Conservation (phyloP, 257 asterid species). For the Scutellaria barbata region DNA sequence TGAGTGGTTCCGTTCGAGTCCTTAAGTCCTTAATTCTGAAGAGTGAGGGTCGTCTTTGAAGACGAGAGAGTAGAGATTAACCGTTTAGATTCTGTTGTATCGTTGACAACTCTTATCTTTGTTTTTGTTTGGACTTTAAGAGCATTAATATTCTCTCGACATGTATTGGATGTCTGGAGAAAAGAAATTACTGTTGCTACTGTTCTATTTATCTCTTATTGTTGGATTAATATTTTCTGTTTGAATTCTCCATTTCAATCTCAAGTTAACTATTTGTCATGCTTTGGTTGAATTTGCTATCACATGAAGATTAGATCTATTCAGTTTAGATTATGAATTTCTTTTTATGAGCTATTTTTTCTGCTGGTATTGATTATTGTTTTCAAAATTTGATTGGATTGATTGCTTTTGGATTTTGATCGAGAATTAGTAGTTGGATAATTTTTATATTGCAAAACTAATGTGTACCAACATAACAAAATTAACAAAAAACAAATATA, state of each 20-base stretch:
- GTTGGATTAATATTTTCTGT: background rate
- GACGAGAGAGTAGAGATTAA: slow-evolving; percentile 16
- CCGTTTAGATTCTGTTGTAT: slow-evolving; percentile 39
- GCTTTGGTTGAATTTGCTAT: background rate
- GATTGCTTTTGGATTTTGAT: too few species aligned
- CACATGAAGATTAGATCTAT: too few species aligned
- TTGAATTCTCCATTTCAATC: background rate
- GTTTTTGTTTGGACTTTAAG: background rate
- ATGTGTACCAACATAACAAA: too few species aligned
- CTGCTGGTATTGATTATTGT: too few species aligned
- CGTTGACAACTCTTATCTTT: slow-evolving; percentile 6
- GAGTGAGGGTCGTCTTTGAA: slow-evolving; percentile 5
- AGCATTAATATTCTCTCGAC: background rate
- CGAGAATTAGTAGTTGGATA: too few species aligned
- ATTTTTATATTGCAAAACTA: too few species aligned
- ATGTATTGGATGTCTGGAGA: background rate
- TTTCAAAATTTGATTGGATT: too few species aligned
- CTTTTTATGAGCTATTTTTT: too few species aligned
- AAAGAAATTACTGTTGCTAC: background rate
- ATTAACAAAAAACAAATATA: too few species aligned
- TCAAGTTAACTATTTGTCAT: background rate
- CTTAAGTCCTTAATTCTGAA: background rate
- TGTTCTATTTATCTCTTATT: background rate
- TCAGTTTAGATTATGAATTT: too few species aligned
- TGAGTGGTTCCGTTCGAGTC: background rate